phyloP scores from a whole-genome alignment of 1,139 yeast genomes.

The Candida mesenterica region DNA sequence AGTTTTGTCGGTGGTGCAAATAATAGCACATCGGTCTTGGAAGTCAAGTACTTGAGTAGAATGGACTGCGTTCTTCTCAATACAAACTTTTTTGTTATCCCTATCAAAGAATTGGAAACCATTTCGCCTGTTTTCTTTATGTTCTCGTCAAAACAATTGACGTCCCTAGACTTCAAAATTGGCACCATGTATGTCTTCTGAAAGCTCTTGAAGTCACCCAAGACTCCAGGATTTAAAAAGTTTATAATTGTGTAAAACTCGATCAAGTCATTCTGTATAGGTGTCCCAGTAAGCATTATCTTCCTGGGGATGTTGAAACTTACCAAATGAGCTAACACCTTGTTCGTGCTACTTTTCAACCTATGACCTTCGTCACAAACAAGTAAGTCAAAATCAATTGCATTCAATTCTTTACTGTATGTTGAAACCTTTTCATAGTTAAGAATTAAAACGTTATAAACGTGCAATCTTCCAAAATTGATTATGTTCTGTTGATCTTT shows the following conservation, averaged over 20 bases:
- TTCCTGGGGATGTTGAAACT: slow-evolving; percentile 55
- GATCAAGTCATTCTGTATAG: slow-evolving; percentile 85
- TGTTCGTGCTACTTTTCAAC: slow-evolving; percentile 67
- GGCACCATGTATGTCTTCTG: slow-evolving; percentile 70
- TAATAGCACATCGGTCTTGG: slow-evolving; percentile 74
- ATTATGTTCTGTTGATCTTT: slow-evolving; percentile 59
- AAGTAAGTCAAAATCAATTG: slow-evolving; percentile 62
- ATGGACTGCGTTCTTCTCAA: slow-evolving; percentile 70
- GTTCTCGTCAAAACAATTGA: slow-evolving; percentile 56
- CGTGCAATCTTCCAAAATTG: slow-evolving; percentile 64
- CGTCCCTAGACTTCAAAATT: slow-evolving; percentile 70
- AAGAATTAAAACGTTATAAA: slow-evolving; percentile 78
- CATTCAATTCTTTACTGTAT: slow-evolving; percentile 52
- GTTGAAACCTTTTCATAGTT: slow-evolving; percentile 82
- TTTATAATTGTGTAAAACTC: slow-evolving; percentile 83
- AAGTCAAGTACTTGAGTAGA: slow-evolving; percentile 65
- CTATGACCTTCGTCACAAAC: slow-evolving; percentile 97
- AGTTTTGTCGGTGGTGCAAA: slow-evolving; percentile 71
- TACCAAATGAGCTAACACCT: slow-evolving; percentile 63
- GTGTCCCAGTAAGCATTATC: slow-evolving; percentile 83
- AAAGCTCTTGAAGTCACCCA: slow-evolving; percentile 65
- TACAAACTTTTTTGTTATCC: slow-evolving; percentile 63
- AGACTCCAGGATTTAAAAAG: slow-evolving; percentile 78
- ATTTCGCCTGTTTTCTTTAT: slow-evolving; percentile 57
- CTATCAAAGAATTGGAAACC: slow-evolving; percentile 60